These are phyloP conservation scores for Bocquillonia castaneifolia DNA, from an alignment of 441 rosid species.

Conservation along the genomic window DNA sequence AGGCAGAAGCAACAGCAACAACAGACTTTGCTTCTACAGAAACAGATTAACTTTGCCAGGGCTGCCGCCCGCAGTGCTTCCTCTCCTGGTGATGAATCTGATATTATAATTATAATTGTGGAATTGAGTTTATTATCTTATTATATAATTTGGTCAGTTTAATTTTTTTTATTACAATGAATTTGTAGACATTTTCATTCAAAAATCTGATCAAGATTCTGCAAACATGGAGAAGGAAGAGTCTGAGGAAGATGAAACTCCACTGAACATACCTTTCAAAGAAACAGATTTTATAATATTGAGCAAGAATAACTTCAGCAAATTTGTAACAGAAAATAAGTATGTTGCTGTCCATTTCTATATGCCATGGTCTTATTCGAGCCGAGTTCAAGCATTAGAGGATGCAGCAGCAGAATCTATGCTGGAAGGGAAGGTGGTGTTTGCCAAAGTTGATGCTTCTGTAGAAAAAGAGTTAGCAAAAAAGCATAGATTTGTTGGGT, in stretches of 20 bases:
- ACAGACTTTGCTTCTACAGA: too few relatives aligned
- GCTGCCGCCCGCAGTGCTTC: too few relatives aligned
- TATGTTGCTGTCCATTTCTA: not conserved
- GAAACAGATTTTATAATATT: not conserved
- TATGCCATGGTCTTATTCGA: not conserved
- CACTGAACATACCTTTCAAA: not conserved
- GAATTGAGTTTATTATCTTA: too few relatives aligned
- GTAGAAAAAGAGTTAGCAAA: conserved; percentile 2
- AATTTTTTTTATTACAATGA: too few relatives aligned
- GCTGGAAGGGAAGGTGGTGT: not conserved
- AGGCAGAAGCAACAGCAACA: too few relatives aligned
- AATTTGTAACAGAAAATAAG: not conserved
- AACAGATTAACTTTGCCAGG: too few relatives aligned
- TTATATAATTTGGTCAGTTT: too few relatives aligned
- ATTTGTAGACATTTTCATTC: not conserved
- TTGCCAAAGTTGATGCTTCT: not conserved
- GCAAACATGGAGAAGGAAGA: not conserved
- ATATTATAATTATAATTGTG: too few relatives aligned
- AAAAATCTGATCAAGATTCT: not conserved
- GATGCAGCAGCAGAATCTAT: conserved; percentile 8
- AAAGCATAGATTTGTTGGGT: not conserved
- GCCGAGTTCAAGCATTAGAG: not conserved
- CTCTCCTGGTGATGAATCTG: too few relatives aligned
- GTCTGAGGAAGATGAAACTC: not conserved
- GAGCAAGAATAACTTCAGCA: not conserved